Evolutionary conservation across 768 basidiomycete species (phyloP).

Genomic region (Lactarius hengduanensis): DNA sequence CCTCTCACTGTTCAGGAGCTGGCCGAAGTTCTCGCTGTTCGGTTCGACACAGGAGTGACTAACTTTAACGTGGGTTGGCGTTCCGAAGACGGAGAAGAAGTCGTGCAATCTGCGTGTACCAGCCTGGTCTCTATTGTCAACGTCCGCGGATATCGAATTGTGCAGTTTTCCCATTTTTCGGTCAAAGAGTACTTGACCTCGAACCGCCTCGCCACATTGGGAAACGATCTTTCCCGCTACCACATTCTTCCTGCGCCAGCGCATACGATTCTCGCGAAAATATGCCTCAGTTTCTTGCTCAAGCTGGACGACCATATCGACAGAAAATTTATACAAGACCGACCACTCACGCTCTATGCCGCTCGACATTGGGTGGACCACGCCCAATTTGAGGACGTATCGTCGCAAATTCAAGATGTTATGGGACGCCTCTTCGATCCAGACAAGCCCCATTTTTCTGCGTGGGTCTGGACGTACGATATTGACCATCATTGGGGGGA

Average conservation of each 20-base stretch:
- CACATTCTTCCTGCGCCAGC: conserved; percentile 5
- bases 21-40: conserved; percentile 13
- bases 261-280: conserved; percentile 8
- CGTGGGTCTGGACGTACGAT: conserved; percentile 19
- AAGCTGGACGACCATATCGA: conserved; percentile 5
- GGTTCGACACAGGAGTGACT: not conserved
- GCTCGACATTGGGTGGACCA: conserved; percentile 19
- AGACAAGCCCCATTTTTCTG: not conserved
- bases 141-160: not conserved
- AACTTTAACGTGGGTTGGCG: conserved; percentile 8
- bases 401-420: not conserved
- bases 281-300: conserved; percentile 12
- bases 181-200: conserved; percentile 24
- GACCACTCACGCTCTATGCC: not conserved
- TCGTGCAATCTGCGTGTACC: conserved; percentile 5
- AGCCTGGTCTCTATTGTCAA: conserved; percentile 2
- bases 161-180: conserved; percentile 19
- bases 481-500: conserved; percentile 4
- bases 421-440: conserved; percentile 15
- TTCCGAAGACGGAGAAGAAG: conserved; percentile 8
- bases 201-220: not conserved
- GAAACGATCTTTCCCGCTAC: conserved; percentile 11
- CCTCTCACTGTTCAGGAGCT: conserved; percentile 13
- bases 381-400: not conserved
- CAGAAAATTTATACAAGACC: not conserved